Conservation (phyloP, 352 stramenopile genomes). For the Peronospora destructor region DNA sequence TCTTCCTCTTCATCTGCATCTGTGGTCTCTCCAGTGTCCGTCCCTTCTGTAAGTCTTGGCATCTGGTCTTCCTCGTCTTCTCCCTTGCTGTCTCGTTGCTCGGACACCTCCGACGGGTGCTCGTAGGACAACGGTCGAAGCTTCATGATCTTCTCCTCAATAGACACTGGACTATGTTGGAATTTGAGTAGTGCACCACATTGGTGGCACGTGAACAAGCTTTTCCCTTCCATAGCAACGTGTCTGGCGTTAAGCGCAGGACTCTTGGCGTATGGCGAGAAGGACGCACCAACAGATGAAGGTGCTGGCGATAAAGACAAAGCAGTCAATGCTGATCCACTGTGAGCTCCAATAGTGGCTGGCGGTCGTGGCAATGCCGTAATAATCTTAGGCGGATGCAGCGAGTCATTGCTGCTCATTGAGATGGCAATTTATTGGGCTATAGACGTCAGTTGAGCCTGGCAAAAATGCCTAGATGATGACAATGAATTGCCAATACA, state of each 20-base stretch:
- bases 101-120: conserved; percentile 16
- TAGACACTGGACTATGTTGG: conserved; percentile 45
- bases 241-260: conserved; percentile 16
- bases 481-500: conserved; percentile 1
- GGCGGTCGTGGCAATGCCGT: conserved; percentile 22
- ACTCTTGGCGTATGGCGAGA: conserved; percentile 26
- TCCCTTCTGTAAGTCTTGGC: conserved; percentile 27
- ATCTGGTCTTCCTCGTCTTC: conserved; percentile 24
- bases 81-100: conserved; percentile 18
- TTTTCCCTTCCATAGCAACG: conserved; percentile 65
- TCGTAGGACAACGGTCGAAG: conserved; percentile 41
- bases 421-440: conserved; percentile 6
- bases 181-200: conserved; percentile 72
- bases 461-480: not conserved
- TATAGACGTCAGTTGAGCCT: not conserved
- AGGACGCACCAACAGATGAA: conserved; percentile 19
- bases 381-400: conserved; percentile 26
- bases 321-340: not conserved
- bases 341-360: conserved; percentile 9
- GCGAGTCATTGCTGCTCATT: conserved; percentile 26
- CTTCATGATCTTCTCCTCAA: conserved; percentile 59
- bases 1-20: conserved; percentile 35
- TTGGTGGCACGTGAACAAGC: conserved; percentile 67
- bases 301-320: conserved; percentile 13
- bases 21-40: conserved; percentile 22